phyloP scores from a whole-genome alignment of 2,329 filamentous ascomycete species.

The Capronia americana region DNA sequence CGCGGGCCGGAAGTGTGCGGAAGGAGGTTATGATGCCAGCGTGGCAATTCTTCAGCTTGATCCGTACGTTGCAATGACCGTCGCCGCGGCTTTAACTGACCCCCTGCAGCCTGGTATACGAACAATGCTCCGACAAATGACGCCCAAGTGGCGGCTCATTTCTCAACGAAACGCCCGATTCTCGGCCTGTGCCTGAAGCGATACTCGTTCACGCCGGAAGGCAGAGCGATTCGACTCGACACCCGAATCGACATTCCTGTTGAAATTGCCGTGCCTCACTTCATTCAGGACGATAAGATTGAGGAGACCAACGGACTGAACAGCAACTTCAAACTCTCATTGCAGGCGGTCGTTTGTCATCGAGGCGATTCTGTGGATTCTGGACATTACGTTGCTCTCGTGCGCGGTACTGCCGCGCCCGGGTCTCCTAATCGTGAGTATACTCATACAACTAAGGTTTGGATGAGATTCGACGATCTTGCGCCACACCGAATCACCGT shows the following conservation, averaged over 20 bases:
- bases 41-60: constrained; percentile 95
- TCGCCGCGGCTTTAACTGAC: constrained; percentile 48
- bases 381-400: constrained; percentile 89
- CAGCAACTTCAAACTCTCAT: constrained; percentile 88
- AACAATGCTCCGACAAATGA: constrained; percentile 69
- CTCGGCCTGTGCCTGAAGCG: constrained; percentile 92
- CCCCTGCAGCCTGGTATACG: constrained; percentile 78
- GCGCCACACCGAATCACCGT: constrained; percentile 71
- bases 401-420: constrained; percentile 69
- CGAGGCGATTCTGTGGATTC: constrained; percentile 83
- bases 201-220: constrained; percentile 76
- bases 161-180: constrained; percentile 79
- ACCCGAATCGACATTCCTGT: constrained; percentile 92
- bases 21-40: constrained; percentile 95
- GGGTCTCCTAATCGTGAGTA: constrained; percentile 41
- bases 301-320: constrained; percentile 71
- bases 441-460: constrained; percentile 72
- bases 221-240: constrained; percentile 72
- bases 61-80: constrained; percentile 66
- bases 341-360: constrained; percentile 93
- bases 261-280: constrained; percentile 81
- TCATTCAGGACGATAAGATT: constrained; percentile 80
- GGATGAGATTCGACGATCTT: constrained; percentile 95
- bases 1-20: constrained; percentile 53
- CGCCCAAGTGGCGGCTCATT: constrained; percentile 85